Conservation (phyloP, 2,329 filamentous ascomycete species). For the Apiospora koreana region DNA sequence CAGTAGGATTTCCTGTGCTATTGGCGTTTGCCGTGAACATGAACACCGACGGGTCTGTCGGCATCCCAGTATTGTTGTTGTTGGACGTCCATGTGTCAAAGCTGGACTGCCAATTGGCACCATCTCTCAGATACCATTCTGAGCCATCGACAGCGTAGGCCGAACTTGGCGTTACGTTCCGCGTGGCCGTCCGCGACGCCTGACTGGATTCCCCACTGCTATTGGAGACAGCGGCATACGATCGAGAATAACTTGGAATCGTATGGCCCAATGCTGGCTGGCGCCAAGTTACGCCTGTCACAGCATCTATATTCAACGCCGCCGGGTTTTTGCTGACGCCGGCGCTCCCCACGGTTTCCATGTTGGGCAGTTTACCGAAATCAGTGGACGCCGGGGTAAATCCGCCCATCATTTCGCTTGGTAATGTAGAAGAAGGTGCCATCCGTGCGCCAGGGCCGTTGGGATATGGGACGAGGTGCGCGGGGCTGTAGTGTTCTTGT, state of each 20-base stretch:
- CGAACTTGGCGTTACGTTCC: constrained; percentile 32
- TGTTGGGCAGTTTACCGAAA: not conserved
- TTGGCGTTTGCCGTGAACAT: constrained; percentile 27
- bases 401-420: constrained; percentile 21
- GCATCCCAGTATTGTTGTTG: constrained; percentile 25
- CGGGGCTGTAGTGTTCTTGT: constrained; percentile 19
- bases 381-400: constrained; percentile 22
- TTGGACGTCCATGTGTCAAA: constrained; percentile 53
- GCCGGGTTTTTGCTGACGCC: constrained; percentile 24
- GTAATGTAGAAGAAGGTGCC: not conserved
- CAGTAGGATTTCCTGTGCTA: constrained; percentile 1
- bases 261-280: constrained; percentile 26
- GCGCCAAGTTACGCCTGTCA: constrained; percentile 26
- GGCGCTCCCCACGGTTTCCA: constrained; percentile 23
- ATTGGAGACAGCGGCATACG: constrained; percentile 24
- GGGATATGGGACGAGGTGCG: not conserved
- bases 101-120: constrained; percentile 59
- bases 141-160: constrained; percentile 49
- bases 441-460: not conserved
- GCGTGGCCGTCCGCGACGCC: constrained; percentile 23
- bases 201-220: constrained; percentile 21
- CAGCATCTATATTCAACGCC: constrained; percentile 20
- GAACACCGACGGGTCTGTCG: constrained; percentile 34
- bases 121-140: constrained; percentile 60
- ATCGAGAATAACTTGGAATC: constrained; percentile 30